phyloP scores from a whole-genome alignment of 2,329 filamentous ascomycete genomes.

The Calonectria henricotiae region DNA sequence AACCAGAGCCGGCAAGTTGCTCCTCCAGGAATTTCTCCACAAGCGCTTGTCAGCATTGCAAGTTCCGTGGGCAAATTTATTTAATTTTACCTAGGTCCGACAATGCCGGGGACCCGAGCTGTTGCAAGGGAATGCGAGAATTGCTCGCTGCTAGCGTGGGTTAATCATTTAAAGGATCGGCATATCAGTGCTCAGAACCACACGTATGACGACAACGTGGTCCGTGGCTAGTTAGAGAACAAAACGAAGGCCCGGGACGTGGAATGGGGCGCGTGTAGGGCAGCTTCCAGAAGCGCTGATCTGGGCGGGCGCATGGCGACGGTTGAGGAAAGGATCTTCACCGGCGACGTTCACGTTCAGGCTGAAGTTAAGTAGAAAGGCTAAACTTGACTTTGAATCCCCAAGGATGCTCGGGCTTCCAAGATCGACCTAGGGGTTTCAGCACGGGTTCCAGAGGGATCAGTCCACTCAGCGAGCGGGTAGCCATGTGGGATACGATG shows the following conservation, averaged over 20 bases:
- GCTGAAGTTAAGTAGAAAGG: background rate
- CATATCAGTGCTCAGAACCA: background rate
- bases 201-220: background rate
- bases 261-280: background rate
- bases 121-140: background rate
- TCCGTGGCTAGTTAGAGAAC: background rate
- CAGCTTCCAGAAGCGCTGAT: background rate
- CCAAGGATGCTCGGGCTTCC: background rate
- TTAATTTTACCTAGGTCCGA: background rate
- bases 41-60: background rate
- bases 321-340: background rate
- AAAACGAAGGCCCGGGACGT: background rate
- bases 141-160: background rate
- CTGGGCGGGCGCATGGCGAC: background rate
- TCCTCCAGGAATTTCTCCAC: background rate
- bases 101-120: background rate
- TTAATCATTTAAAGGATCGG: background rate
- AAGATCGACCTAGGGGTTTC: constrained; percentile 5
- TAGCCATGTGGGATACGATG: background rate
- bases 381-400: background rate
- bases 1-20: background rate
- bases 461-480: constrained; percentile 3
- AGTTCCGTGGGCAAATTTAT: background rate
- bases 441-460: constrained; percentile 1
- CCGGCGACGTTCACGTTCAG: background rate